These are phyloP conservation scores for Fusarium gaditjirri DNA, from an alignment of 2,329 filamentous ascomycete species.

Conservation along the genomic window DNA sequence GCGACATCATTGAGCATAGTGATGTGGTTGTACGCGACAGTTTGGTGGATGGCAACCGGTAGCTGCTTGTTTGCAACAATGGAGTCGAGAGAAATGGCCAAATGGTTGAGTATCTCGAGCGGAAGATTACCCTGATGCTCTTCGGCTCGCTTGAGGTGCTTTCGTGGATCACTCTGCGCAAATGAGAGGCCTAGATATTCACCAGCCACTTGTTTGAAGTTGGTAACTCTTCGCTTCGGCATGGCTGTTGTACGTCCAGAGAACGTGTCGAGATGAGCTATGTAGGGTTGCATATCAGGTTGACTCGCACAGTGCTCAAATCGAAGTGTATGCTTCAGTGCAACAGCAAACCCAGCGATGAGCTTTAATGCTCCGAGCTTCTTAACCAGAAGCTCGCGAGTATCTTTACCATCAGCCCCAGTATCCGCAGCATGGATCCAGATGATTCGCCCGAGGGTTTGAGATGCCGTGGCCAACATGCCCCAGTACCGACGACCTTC, in stretches of 20 bases:
- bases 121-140: slow-evolving; percentile 83
- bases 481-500: slow-evolving; percentile 74
- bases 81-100: slow-evolving; percentile 73
- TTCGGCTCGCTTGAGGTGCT: slow-evolving; percentile 76
- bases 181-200: slow-evolving; percentile 82
- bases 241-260: slow-evolving; percentile 61
- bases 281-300: slow-evolving; percentile 74
- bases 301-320: slow-evolving; percentile 85
- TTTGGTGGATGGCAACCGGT: slow-evolving; percentile 67
- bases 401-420: slow-evolving; percentile 56
- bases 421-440: slow-evolving; percentile 80
- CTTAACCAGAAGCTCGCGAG: slow-evolving; percentile 74
- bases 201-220: slow-evolving; percentile 71
- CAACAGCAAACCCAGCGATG: slow-evolving; percentile 77
- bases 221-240: slow-evolving; percentile 49
- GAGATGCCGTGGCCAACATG: slow-evolving; percentile 67
- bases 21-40: slow-evolving; percentile 69
- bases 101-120: slow-evolving; percentile 79
- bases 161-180: slow-evolving; percentile 80
- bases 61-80: slow-evolving; percentile 67
- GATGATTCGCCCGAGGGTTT: slow-evolving; percentile 79
- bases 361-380: slow-evolving; percentile 82
- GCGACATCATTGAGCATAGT: slow-evolving; percentile 76
- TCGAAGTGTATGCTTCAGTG: slow-evolving; percentile 83
- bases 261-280: slow-evolving; percentile 79